Evolutionary conservation across 2,329 filamentous ascomycete genomes (phyloP).

Genomic region (Tolypocladium guangdongense): DNA sequence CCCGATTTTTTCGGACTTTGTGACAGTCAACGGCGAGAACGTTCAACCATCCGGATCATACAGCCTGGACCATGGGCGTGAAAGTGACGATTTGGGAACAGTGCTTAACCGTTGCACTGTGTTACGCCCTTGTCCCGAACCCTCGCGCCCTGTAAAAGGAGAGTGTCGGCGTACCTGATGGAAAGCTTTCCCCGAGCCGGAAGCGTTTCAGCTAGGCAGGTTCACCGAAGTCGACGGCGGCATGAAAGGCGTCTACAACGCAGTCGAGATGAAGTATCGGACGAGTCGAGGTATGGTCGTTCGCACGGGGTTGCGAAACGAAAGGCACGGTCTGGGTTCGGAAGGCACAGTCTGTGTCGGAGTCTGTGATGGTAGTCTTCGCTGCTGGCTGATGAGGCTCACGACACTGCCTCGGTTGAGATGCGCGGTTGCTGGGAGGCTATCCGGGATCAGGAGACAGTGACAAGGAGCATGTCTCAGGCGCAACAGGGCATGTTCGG

Average conservation of each 20-base stretch:
- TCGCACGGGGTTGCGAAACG: not conserved
- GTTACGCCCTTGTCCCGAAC: not conserved
- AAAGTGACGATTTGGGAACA: not conserved
- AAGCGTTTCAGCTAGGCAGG: not conserved
- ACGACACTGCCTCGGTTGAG: not conserved
- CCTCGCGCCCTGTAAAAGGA: not conserved
- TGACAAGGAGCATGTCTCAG: not conserved
- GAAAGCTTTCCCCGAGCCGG: not conserved
- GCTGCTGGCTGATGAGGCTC: not conserved
- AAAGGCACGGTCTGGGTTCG: not conserved
- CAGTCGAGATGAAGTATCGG: not conserved
- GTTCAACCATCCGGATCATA: not conserved
- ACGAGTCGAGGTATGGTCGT: not conserved
- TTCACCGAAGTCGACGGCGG: not conserved
- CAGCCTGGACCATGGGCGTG: not conserved
- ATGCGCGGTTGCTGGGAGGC: not conserved
- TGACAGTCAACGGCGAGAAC: too few relatives aligned
- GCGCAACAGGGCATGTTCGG: not conserved
- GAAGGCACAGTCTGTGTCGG: not conserved
- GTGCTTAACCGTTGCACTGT: not conserved
- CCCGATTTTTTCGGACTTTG: not conserved
- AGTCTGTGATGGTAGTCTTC: not conserved
- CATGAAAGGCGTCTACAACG: not conserved
- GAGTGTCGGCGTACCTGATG: not conserved
- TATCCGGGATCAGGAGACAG: not conserved